Conservation (phyloP, 2,329 filamentous ascomycete species). For the Pseudofabraea citricarpa region DNA sequence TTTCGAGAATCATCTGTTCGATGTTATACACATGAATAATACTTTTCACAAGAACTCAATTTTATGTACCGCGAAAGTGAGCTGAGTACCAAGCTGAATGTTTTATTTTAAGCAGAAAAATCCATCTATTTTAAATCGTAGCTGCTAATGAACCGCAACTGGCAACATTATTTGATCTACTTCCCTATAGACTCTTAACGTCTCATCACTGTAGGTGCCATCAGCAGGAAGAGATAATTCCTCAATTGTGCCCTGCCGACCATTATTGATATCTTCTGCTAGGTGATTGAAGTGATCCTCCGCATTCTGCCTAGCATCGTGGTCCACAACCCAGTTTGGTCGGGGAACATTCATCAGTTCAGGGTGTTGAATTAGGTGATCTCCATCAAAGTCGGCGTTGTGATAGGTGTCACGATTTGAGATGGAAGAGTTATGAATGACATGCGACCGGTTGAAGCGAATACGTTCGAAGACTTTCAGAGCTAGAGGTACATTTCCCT, state of each 20-base stretch:
- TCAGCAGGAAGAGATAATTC: not conserved
- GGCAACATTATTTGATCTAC: too few relatives aligned
- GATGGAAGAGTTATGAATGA: not conserved
- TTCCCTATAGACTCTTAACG: too few relatives aligned
- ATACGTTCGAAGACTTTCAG: not conserved
- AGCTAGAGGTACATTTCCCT: not conserved
- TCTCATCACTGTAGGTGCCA: too few relatives aligned
- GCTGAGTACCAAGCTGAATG: too few relatives aligned
- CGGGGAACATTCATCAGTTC: not conserved
- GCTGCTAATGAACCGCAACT: too few relatives aligned
- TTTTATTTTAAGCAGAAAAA: too few relatives aligned
- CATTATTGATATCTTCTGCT: not conserved
- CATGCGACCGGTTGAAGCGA: constrained; percentile 1
- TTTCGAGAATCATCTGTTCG: too few relatives aligned
- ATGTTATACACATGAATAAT: too few relatives aligned
- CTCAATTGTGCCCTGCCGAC: not conserved
- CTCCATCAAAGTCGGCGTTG: not conserved
- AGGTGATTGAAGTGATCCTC: not conserved
- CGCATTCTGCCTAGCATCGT: not conserved
- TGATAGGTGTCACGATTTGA: not conserved
- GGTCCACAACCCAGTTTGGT: not conserved
- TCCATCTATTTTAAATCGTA: too few relatives aligned
- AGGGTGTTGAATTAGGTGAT: not conserved
- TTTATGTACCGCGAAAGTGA: too few relatives aligned
- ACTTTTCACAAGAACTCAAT: too few relatives aligned